Conservation (phyloP, 352 stramenopile species). For the Pythium chondricola region DNA sequence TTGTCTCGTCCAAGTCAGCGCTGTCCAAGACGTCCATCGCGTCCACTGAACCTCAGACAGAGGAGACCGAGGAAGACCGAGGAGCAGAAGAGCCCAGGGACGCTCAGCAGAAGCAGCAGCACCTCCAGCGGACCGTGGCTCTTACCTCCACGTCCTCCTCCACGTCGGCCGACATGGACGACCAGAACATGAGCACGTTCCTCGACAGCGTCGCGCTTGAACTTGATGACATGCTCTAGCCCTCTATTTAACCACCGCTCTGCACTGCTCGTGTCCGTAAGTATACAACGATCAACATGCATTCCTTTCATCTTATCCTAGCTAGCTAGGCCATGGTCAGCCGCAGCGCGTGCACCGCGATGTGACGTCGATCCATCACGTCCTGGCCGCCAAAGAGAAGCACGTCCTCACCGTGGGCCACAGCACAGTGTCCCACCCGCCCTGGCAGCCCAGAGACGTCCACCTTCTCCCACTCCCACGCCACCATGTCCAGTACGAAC, state of each 20-base stretch:
- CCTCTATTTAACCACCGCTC: constrained; percentile 15
- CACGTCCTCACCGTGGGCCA: constrained; percentile 61
- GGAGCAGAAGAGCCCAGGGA: no score
- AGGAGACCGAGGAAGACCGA: no score
- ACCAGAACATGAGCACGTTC: constrained; percentile 75
- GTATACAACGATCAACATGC: neutral
- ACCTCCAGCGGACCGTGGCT: neutral
- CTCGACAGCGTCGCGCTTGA: constrained; percentile 77
- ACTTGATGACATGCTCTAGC: constrained; percentile 72
- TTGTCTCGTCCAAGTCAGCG: no score
- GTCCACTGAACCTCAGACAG: no score
- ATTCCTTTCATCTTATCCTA: neutral
- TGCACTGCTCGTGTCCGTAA: no score
- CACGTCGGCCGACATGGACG: constrained; percentile 24
- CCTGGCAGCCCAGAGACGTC: constrained; percentile 19
- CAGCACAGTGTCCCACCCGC: constrained; percentile 83
- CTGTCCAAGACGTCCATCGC: no score
- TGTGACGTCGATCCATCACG: constrained; percentile 67
- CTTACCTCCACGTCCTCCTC: neutral
- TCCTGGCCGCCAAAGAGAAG: constrained; percentile 88
- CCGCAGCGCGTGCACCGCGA: constrained; percentile 65
- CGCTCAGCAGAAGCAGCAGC: no score
- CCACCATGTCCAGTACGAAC: constrained; percentile 88
- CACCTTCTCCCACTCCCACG: constrained; percentile 86
- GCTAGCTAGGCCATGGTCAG: constrained; percentile 14